Conservation (phyloP, 441 rosid species). For the Erodium moschatum region DNA sequence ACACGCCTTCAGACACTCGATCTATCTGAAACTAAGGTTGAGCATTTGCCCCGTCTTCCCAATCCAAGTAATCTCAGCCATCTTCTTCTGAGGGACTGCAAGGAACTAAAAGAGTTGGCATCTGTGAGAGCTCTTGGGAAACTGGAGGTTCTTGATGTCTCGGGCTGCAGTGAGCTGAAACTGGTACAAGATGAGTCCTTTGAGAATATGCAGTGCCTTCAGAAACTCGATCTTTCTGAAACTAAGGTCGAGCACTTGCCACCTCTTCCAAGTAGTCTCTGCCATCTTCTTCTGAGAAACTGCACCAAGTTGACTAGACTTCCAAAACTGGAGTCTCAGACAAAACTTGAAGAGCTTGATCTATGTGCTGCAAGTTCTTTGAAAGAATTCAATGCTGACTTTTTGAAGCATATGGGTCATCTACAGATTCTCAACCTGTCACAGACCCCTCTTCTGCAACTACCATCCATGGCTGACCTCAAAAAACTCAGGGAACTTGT, state of each 20-base stretch:
- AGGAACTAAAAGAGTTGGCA: constrained; percentile 18
- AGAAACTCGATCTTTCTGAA: constrained; percentile 35
- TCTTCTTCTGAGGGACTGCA: constrained; percentile 25
- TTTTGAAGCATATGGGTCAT: constrained; percentile 10
- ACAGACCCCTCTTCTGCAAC: constrained; percentile 9
- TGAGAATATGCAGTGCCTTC: constrained; percentile 27
- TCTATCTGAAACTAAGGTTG: constrained; percentile 36
- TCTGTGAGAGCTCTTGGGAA: constrained; percentile 19
- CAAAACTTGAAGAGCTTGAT: constrained; percentile 23
- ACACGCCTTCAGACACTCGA: constrained; percentile 28
- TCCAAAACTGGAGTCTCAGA: constrained; percentile 15
- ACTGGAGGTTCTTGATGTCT: constrained; percentile 24
- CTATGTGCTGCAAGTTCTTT: constrained; percentile 20
- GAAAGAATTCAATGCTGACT: constrained; percentile 13
- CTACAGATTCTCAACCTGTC: constrained; percentile 27
- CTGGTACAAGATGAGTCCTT: constrained; percentile 27
- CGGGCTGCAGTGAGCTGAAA: constrained; percentile 27
- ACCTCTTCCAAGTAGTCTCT: constrained; percentile 23
- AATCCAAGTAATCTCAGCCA: constrained; percentile 19
- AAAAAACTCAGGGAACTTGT: constrained; percentile 22
- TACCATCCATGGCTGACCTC: constrained; percentile 21
- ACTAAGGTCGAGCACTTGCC: constrained; percentile 29
- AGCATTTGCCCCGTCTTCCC: constrained; percentile 25
- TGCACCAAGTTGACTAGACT: constrained; percentile 22
- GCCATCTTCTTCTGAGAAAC: constrained; percentile 24